These are phyloP conservation scores for Cordyceps tenuipes DNA, from an alignment of 2,329 filamentous ascomycete genomes.

Conservation along the genomic window DNA sequence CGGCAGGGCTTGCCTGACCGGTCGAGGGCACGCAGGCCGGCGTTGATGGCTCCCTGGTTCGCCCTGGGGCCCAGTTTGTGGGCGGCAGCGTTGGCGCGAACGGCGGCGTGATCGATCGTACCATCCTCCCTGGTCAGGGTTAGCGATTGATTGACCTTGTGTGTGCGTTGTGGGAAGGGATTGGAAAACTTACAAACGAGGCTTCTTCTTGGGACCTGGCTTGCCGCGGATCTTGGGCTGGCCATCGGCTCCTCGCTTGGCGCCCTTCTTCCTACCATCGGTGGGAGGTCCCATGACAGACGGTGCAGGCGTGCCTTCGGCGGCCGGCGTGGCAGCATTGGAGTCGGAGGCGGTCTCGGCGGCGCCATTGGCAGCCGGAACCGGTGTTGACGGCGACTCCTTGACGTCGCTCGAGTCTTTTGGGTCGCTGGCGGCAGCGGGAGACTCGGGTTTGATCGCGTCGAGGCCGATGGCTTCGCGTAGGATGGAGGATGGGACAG, in stretches of 20 bases:
- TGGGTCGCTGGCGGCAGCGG: constrained; percentile 31
- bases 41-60: constrained; percentile 96
- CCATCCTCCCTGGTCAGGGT: constrained; percentile 48
- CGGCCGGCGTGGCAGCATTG: constrained; percentile 48
- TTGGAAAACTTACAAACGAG: constrained; percentile 62
- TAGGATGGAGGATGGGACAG: constrained; percentile 41
- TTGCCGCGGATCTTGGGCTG: constrained; percentile 68
- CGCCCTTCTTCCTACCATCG: constrained; percentile 67
- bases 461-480: constrained; percentile 39
- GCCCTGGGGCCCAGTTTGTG: constrained; percentile 94
- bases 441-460: constrained; percentile 33
- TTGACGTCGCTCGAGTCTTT: constrained; percentile 28
- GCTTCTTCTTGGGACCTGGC: constrained; percentile 95
- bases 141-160: constrained; percentile 7
- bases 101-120: constrained; percentile 46
- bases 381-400: constrained; percentile 36
- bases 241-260: constrained; percentile 62
- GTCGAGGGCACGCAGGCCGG: constrained; percentile 87
- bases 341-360: constrained; percentile 52
- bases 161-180: constrained; percentile 1
- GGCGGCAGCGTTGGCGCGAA: constrained; percentile 39
- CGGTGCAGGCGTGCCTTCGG: constrained; percentile 45
- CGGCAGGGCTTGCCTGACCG: constrained; percentile 86
- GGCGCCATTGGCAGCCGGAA: constrained; percentile 34
- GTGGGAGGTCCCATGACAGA: constrained; percentile 51